Conservation (phyloP, 2,329 filamentous ascomycete species). For the Chaetothyriales sp. region DNA sequence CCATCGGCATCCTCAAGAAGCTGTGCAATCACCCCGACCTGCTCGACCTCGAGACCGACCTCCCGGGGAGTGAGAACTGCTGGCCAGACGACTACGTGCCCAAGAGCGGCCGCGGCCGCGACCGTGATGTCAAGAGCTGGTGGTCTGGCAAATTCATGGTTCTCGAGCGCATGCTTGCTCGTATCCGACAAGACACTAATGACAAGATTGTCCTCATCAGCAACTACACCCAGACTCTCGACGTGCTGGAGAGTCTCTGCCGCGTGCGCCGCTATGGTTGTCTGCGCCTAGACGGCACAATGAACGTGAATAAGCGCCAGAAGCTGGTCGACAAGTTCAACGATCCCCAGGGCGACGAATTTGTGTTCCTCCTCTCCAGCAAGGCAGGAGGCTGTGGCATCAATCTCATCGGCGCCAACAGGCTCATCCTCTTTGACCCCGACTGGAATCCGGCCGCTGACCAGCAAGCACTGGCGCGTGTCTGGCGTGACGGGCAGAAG, state of each 20-base stretch:
- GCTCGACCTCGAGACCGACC: constrained; percentile 64
- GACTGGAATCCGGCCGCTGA: constrained; percentile 98
- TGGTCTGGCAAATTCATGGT: constrained; percentile 98
- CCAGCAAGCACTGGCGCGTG: constrained; percentile 89
- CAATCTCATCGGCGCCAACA: constrained; percentile 87
- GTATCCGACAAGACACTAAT: constrained; percentile 89
- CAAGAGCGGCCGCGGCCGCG: constrained; percentile 73
- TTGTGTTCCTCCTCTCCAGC: constrained; percentile 88
- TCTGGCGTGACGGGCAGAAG: constrained; percentile 98
- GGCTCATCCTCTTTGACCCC: constrained; percentile 88
- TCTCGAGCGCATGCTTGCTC: constrained; percentile 91
- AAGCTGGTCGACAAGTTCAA: constrained; percentile 98
- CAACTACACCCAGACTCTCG: constrained; percentile 93
- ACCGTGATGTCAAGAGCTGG: constrained; percentile 85
- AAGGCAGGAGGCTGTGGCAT: constrained; percentile 95
- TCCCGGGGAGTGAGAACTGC: constrained; percentile 71
- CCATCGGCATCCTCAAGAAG: constrained; percentile 93
- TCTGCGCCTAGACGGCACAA: constrained; percentile 84
- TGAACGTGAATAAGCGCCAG: constrained; percentile 94
- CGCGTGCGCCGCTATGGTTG: constrained; percentile 71
- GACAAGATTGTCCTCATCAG: constrained; percentile 99
- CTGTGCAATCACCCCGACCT: constrained; percentile 96
- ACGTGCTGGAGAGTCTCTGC: constrained; percentile 85
- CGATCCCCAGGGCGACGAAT: constrained; percentile 75
- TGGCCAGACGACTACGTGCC: constrained; percentile 80